These are phyloP conservation scores for Neckera pumila DNA, from an alignment of 225 moss, liverwort and hornwort species.

Conservation along the genomic window DNA sequence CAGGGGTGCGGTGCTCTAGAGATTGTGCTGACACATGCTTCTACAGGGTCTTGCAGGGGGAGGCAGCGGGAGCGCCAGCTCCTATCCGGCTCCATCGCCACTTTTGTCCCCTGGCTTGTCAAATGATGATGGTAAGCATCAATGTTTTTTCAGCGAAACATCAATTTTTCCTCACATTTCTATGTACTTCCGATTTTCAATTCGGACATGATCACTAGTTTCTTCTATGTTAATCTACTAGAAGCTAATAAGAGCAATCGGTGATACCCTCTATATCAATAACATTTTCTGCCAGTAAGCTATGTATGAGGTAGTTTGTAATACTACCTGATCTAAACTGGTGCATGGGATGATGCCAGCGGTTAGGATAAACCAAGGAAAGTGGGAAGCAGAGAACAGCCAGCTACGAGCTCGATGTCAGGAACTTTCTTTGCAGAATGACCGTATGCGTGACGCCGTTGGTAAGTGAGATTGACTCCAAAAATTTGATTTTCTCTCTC, in stretches of 20 bases:
- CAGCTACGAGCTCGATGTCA: slow-evolving; percentile 36
- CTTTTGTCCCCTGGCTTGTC: slow-evolving; percentile 37
- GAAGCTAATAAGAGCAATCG: background rate
- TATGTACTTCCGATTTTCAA: background rate
- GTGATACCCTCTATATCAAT: background rate
- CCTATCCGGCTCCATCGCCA: slow-evolving; percentile 39
- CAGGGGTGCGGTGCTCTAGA: background rate
- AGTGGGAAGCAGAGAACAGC: slow-evolving; percentile 40
- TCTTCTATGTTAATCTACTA: background rate
- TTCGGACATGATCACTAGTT: background rate
- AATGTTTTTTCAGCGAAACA: background rate
- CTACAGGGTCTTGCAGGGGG: slow-evolving; percentile 26
- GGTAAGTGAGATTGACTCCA: slow-evolving; percentile 11
- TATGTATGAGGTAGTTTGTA: background rate
- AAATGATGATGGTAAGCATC: slow-evolving; percentile 21
- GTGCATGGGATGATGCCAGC: slow-evolving; percentile 7
- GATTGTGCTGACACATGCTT: background rate
- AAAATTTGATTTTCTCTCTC: background rate
- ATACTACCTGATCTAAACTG: background rate
- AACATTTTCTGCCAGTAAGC: background rate
- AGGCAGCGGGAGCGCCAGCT: slow-evolving; percentile 36
- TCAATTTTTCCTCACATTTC: background rate
- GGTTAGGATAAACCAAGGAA: slow-evolving; percentile 28
- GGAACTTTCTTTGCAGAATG: slow-evolving; percentile 42
- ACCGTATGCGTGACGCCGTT: slow-evolving; percentile 36